phyloP scores from a whole-genome alignment of 495 filamentous ascomycete species.

The Clohesyomyces aquaticus region DNA sequence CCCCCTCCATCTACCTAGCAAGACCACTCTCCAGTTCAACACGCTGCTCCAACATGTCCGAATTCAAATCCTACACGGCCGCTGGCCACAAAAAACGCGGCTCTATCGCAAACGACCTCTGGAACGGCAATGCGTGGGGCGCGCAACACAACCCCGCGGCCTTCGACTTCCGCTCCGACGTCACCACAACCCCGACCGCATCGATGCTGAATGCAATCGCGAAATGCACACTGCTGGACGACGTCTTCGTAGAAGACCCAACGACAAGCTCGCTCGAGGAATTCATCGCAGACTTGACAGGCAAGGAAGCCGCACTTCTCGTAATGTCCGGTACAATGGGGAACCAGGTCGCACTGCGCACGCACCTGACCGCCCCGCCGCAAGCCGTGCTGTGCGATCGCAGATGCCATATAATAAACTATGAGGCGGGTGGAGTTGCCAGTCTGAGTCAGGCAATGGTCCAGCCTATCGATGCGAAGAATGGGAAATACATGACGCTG shows the following conservation, averaged over 20 bases:
- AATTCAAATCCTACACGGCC: conserved; percentile 27
- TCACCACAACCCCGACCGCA: conserved; percentile 81
- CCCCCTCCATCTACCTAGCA: conserved; percentile 3
- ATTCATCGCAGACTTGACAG: conserved; percentile 69
- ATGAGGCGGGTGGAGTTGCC: conserved; percentile 74
- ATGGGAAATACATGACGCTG: conserved; percentile 73
- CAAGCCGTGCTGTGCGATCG: conserved; percentile 71
- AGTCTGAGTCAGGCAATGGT: conserved; percentile 63
- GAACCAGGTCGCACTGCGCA: conserved; percentile 73
- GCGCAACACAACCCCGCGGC: conserved; percentile 61
- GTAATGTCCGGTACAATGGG: conserved; percentile 92
- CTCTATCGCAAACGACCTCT: conserved; percentile 15
- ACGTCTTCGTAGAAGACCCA: conserved; percentile 81
- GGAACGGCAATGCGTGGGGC: conserved; percentile 57
- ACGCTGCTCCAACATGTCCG: conserved; percentile 24
- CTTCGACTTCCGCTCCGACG: conserved; percentile 73
- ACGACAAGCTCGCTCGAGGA: conserved; percentile 72
- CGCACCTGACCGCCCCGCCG: conserved; percentile 70
- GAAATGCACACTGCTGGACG: conserved; percentile 63
- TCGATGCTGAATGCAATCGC: conserved; percentile 74
- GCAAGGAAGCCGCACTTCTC: conserved; percentile 73
- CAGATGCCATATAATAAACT: conserved; percentile 66
- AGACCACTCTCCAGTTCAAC: conserved; percentile 1
- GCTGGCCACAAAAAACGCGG: conserved; percentile 17
- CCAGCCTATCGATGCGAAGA: conserved; percentile 61